Base-by-base conservation (phyloP, 2,329 filamentous ascomycete species). In the Volutella citrinella region DNA sequence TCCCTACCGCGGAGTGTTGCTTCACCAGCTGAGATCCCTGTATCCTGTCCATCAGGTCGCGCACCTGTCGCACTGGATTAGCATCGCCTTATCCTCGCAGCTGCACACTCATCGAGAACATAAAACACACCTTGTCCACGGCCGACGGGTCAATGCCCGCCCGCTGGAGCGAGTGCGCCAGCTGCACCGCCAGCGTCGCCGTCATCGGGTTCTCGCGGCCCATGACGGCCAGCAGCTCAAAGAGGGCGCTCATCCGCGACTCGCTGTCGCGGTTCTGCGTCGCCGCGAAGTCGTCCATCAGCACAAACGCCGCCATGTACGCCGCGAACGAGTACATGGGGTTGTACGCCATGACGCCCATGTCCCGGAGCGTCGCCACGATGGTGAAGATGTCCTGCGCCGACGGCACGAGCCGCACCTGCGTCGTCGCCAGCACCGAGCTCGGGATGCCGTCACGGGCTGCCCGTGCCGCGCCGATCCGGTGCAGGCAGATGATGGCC, bases 321-420 rank as follows among this genome's bases (percentile, higher is more conserved):
- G 86, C 66, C 43, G 80, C 83, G 58, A 86, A 87, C 0, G 78
- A 76, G 45, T 84, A 72, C 55, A 86, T 82, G 0, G 83, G 81
- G 42, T 84, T 85, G 64, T 81, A 76, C 73, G 85, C 47, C 12
- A 48, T 34, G 33, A 41, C 32, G 5, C 42, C 44, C 7, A 47
- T 56, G 23, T 49, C 54, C 7, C 35, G 17, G 7, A 84, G 74
- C 68, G 82, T 42, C 1, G 53, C 52, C 1, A 94, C 83, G 30
- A 94, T 85, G 34, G 77, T 83, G 11, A 87, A 79, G 33, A 94
- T 87, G 51, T 91, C 86, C 27, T 85, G 79, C 1, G 89, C 88
- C 7, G 89, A 83, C 17, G 86, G 82, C 13, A 87, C 73, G 40
- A 87, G 81, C 34, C 87, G 73, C 15, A 78, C 72, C 71, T 44